Percentiles rank a stretch among this genome's conserved stretches.
Evolutionary conservation across 371 early-diverging fungal species (phyloP).

Genomic region (Vairimorpha ceranae): DNA sequence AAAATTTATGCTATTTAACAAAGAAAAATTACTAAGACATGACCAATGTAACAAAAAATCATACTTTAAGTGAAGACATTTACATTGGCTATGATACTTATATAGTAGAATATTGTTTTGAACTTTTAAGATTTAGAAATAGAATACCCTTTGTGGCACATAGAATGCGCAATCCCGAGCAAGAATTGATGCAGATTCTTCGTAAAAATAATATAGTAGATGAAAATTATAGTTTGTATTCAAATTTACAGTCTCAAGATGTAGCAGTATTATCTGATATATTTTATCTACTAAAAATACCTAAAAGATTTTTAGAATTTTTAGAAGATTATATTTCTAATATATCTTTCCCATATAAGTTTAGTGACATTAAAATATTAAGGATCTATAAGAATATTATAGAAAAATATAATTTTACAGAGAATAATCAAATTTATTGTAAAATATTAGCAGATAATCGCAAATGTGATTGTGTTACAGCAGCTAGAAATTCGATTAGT

Average conservation of each 20-base stretch:
- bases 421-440: neutral
- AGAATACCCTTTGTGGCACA: neutral
- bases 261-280: neutral
- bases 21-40: no score
- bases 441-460: neutral
- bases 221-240: neutral
- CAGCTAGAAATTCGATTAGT: neutral
- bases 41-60: neutral
- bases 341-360: neutral
- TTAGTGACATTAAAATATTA: neutral
- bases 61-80: neutral
- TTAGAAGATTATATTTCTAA: neutral
- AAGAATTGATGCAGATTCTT: neutral
- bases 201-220: neutral
- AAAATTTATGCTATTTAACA: no score
- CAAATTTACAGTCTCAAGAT: neutral
- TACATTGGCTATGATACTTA: neutral
- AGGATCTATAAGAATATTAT: neutral
- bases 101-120: neutral
- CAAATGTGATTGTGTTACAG: neutral
- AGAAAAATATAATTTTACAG: neutral
- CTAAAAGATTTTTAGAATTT: neutral
- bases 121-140: neutral
- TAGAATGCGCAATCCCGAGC: neutral
- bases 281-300: neutral